Percentiles rank a stretch among this genome's conserved stretches.
phyloP scores from a whole-genome alignment of 2,329 filamentous ascomycete species.

The Didymosphaeria variabile region DNA sequence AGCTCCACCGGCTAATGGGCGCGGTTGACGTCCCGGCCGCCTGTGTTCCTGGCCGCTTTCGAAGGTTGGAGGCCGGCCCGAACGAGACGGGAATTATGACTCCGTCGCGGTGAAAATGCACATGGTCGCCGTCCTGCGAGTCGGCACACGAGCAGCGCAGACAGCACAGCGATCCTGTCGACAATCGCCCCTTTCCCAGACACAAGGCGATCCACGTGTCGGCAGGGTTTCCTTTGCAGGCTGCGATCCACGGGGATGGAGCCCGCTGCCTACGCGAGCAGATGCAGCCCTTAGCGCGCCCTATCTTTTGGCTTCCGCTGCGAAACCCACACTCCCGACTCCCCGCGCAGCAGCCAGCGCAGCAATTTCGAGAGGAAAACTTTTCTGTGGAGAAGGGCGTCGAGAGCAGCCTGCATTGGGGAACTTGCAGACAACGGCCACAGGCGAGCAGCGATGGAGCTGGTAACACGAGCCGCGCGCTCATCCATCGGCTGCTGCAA shows the following conservation, averaged over 20 bases:
- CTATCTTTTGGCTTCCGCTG: conserved; percentile 35
- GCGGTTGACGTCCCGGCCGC: conserved; percentile 33
- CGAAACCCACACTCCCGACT: conserved; percentile 46
- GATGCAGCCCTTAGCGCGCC: conserved; percentile 40
- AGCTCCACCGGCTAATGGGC: conserved; percentile 37
- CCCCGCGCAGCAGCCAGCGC: conserved; percentile 46
- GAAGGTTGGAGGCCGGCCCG: conserved; percentile 29
- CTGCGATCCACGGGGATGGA: conserved; percentile 48
- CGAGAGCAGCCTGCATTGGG: conserved; percentile 26
- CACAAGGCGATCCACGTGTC: conserved; percentile 15
- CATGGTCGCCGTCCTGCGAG: conserved; percentile 11
- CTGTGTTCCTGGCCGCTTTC: conserved; percentile 24
- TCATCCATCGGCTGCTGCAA: conserved; percentile 18
- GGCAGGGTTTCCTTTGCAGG: conserved; percentile 24
- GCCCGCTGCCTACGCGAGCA: conserved; percentile 40
- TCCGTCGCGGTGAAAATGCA: conserved; percentile 15
- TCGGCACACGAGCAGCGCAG: conserved; percentile 16
- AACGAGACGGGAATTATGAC: conserved; percentile 17
- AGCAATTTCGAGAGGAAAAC: conserved; percentile 37
- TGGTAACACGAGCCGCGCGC: conserved; percentile 21
- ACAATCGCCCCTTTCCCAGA: conserved; percentile 9
- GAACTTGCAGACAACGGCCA: conserved; percentile 22
- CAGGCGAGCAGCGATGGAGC: conserved; percentile 29
- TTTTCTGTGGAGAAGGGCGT: conserved; percentile 40
- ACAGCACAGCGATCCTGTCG: neutral